Evolutionary conservation across 2,329 filamentous ascomycete genomes (phyloP).

Genomic region (Colletotrichum theobromicola): DNA sequence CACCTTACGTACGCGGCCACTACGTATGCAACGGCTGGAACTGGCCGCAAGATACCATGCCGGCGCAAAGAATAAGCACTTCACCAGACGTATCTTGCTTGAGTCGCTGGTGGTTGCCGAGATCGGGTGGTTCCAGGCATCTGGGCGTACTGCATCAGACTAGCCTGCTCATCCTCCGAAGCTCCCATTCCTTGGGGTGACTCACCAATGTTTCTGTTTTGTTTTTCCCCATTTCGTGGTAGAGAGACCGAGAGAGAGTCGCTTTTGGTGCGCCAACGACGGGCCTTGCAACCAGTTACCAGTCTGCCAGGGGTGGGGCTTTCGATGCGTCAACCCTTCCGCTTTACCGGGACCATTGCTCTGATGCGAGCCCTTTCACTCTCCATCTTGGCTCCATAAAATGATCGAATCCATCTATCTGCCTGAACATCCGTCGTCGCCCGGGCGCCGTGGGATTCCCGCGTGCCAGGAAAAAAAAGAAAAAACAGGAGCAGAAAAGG

Average conservation of each 20-base stretch:
- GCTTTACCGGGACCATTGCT: not conserved
- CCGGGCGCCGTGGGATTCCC: conserved; percentile 5
- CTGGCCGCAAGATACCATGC: not conserved
- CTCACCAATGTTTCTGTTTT: conserved; percentile 10
- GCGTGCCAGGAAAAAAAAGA: not conserved
- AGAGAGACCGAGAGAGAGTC: not conserved
- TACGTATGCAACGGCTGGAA: not conserved
- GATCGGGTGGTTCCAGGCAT: not conserved
- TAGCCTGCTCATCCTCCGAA: not conserved
- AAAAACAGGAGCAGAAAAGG: not conserved
- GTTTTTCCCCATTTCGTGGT: not conserved
- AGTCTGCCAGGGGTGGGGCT: not conserved
- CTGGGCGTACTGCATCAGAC: not conserved
- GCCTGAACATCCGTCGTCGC: conserved; percentile 9
- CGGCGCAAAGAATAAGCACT: not conserved
- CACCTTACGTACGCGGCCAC: not conserved
- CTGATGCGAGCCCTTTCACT: not conserved
- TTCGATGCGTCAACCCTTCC: conserved; percentile 1
- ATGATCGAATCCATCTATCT: not conserved
- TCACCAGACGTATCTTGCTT: not conserved
- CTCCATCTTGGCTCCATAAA: not conserved
- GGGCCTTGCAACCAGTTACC: not conserved
- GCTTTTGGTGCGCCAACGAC: not conserved
- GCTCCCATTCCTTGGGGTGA: conserved; percentile 5
- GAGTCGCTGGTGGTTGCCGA: not conserved